Conservation (phyloP, 2,329 filamentous ascomycete species). For the Penicillium sp. region DNA sequence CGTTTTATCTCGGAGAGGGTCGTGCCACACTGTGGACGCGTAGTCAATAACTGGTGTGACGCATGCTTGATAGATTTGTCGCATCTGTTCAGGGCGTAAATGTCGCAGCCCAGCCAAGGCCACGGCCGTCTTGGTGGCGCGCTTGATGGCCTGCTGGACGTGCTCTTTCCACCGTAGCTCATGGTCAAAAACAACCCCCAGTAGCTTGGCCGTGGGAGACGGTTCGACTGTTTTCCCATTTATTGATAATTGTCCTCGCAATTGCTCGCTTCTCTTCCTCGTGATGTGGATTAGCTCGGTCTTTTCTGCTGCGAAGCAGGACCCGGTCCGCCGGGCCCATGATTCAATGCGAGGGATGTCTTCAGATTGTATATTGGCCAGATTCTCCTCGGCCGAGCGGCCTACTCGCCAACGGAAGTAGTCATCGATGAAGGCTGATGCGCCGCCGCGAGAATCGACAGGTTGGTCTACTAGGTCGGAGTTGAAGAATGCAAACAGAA, state of each 20-base stretch:
- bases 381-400: constrained; percentile 30
- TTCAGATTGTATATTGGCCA: constrained; percentile 30
- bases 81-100: neutral
- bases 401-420: constrained; percentile 35
- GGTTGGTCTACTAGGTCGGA: constrained; percentile 42
- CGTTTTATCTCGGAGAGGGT: no score
- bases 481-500: constrained; percentile 48
- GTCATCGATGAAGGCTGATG: constrained; percentile 42
- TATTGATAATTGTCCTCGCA: neutral
- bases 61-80: neutral
- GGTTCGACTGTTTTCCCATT: neutral
- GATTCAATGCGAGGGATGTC: constrained; percentile 36
- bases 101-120: no score
- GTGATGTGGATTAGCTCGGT: constrained; percentile 41
- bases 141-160: no score
- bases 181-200: neutral
- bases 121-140: no score
- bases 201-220: neutral
- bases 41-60: neutral
- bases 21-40: neutral
- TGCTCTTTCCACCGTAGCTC: neutral
- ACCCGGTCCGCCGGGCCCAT: constrained; percentile 36
- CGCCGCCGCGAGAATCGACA: constrained; percentile 22
- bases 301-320: constrained; percentile 39
- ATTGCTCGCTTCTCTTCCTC: constrained; percentile 14